Conservation (phyloP, 2,329 filamentous ascomycete genomes). For the Epicoccum sorghinum region DNA sequence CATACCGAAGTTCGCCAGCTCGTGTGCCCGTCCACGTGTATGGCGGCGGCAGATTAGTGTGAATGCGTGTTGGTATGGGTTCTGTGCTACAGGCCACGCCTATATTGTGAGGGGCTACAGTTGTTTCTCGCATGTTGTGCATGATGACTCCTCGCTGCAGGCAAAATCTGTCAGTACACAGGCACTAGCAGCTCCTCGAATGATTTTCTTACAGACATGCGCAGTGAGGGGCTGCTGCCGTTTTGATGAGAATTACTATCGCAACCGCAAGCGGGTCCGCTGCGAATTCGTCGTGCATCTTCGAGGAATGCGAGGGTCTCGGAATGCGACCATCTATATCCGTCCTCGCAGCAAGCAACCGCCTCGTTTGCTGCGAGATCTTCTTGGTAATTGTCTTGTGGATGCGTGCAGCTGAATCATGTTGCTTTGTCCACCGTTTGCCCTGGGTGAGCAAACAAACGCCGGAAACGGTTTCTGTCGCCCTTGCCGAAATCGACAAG, state of each 20-base stretch:
- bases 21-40: constrained; percentile 35
- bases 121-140: constrained; percentile 17
- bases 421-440: constrained; percentile 22
- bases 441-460: constrained; percentile 6
- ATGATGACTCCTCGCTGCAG: background rate
- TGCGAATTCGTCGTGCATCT: constrained; percentile 15
- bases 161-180: background rate
- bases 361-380: constrained; percentile 3
- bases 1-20: constrained; percentile 27
- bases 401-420: constrained; percentile 27
- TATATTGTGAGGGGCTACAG: constrained; percentile 20
- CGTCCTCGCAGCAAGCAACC: constrained; percentile 15
- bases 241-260: constrained; percentile 8
- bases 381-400: constrained; percentile 24
- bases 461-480: constrained; percentile 7
- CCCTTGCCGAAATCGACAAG: constrained; percentile 7
- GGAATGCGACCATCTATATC: constrained; percentile 29
- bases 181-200: background rate
- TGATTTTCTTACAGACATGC: constrained; percentile 3
- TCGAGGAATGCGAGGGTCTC: constrained; percentile 24
- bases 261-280: constrained; percentile 19
- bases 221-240: background rate
- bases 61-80: constrained; percentile 22
- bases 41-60: constrained; percentile 38
- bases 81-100: constrained; percentile 17